Conservation (phyloP, 768 basidiomycete genomes). For the Peribolospora kevripleyi region DNA sequence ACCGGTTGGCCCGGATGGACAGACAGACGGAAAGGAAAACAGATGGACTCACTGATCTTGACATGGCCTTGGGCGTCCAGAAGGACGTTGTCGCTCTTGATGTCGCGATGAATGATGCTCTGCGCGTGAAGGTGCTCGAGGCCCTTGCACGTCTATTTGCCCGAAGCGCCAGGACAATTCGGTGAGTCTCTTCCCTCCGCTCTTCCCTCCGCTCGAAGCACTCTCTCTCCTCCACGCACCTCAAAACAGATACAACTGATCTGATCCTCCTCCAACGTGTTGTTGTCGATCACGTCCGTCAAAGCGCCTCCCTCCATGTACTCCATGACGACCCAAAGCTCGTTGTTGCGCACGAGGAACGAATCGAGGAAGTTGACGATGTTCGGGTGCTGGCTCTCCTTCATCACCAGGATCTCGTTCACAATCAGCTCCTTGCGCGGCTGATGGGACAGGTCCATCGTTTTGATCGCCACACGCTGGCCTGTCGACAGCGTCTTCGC, state of each 20-base stretch:
- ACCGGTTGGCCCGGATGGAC: not conserved
- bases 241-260: slow-evolving; percentile 49
- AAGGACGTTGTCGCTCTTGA: slow-evolving; percentile 64
- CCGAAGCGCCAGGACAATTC: slow-evolving; percentile 27
- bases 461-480: slow-evolving; percentile 75
- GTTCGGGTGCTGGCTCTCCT: slow-evolving; percentile 82
- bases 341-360: slow-evolving; percentile 78
- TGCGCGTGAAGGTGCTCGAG: slow-evolving; percentile 78
- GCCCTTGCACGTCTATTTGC: slow-evolving; percentile 81
- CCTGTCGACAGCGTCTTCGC: slow-evolving; percentile 77
- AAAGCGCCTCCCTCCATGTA: slow-evolving; percentile 85
- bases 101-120: slow-evolving; percentile 90
- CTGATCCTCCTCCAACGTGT: slow-evolving; percentile 74
- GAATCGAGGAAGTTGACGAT: slow-evolving; percentile 64
- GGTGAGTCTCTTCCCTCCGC: slow-evolving; percentile 47
- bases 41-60: slow-evolving; percentile 62
- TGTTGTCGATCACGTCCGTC: slow-evolving; percentile 94
- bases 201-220: not conserved
- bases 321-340: slow-evolving; percentile 99
- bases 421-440: slow-evolving; percentile 93
- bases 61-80: slow-evolving; percentile 77
- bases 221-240: slow-evolving; percentile 27
- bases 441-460: slow-evolving; percentile 79
- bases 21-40: not conserved
- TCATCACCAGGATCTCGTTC: slow-evolving; percentile 95